These are phyloP conservation scores for Pholiota conissans DNA, from an alignment of 768 basidiomycete species.

Conservation along the genomic window DNA sequence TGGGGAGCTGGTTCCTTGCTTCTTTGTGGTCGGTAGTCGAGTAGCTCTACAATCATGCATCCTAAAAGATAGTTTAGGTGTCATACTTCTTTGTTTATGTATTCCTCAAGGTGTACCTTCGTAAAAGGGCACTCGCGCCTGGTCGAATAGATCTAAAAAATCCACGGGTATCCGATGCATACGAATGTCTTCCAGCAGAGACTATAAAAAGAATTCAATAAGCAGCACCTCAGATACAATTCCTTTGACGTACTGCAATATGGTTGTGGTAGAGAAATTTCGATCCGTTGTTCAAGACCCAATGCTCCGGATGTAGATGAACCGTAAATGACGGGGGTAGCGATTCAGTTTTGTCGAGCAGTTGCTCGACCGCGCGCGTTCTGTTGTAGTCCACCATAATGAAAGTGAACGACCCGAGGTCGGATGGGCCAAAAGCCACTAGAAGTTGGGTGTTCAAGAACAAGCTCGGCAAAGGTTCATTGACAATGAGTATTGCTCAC, in stretches of 20 bases:
- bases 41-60: slow-evolving; percentile 82
- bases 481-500: slow-evolving; percentile 21
- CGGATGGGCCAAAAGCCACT: neutral
- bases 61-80: slow-evolving; percentile 40
- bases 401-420: neutral
- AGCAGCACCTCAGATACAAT: neutral
- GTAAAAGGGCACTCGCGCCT: slow-evolving; percentile 74
- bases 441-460: too few relatives aligned
- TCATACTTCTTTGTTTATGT: slow-evolving; percentile 4
- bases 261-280: slow-evolving; percentile 83
- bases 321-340: slow-evolving; percentile 76
- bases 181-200: slow-evolving; percentile 80
- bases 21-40: slow-evolving; percentile 69
- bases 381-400: slow-evolving; percentile 76
- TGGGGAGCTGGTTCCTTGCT: slow-evolving; percentile 57
- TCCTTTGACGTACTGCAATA: slow-evolving; percentile 51
- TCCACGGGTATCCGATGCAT: slow-evolving; percentile 84
- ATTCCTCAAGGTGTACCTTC: slow-evolving; percentile 59
- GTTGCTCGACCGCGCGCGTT: slow-evolving; percentile 61
- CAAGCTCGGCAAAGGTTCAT: too few relatives aligned
- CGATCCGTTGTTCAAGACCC: slow-evolving; percentile 79
- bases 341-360: slow-evolving; percentile 56
- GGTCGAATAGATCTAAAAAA: slow-evolving; percentile 79
- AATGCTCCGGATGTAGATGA: slow-evolving; percentile 76
- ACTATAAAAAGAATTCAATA: slow-evolving; percentile 38